Conservation (phyloP, 345 rosid species). For the Bretschneidera sinensis region DNA sequence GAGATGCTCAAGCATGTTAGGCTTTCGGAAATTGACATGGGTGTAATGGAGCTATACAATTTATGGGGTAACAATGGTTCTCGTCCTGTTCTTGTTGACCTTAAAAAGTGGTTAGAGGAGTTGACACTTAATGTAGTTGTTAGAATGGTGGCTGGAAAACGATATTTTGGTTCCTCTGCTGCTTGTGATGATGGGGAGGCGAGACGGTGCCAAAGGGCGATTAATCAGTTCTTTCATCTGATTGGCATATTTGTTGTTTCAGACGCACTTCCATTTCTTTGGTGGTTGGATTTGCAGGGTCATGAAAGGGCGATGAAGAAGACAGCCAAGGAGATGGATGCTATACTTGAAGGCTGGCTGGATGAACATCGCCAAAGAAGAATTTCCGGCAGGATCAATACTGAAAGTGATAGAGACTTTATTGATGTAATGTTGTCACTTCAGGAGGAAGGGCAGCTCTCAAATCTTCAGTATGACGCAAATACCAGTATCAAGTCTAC, state of each 20-base stretch:
- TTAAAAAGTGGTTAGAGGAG: constrained; percentile 39
- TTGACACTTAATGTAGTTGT: constrained; percentile 39
- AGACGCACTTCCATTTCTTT: constrained; percentile 50
- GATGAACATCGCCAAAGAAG: constrained; percentile 37
- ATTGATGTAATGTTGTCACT: constrained; percentile 32
- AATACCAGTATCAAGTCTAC: constrained; percentile 44
- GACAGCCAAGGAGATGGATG: constrained; percentile 43
- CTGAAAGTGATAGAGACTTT: constrained; percentile 31
- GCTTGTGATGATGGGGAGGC: constrained; percentile 26
- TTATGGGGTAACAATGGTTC: constrained; percentile 20
- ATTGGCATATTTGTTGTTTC: constrained; percentile 45
- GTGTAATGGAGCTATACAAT: constrained; percentile 32
- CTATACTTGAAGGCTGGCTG: constrained; percentile 33
- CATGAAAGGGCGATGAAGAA: constrained; percentile 58
- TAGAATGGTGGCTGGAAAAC: constrained; percentile 50
- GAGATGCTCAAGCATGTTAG: constrained; percentile 42
- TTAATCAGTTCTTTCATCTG: constrained; percentile 37
- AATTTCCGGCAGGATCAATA: constrained; percentile 6
- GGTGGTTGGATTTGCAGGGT: constrained; percentile 58
- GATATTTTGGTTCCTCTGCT: constrained; percentile 22
- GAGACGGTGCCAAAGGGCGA: constrained; percentile 31
- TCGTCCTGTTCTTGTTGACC: constrained; percentile 31
- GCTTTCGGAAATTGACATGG: constrained; percentile 25
- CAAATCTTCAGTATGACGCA: constrained; percentile 30
- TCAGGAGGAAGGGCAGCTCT: constrained; percentile 18